These are phyloP conservation scores for Cyclotella cryptica DNA, from an alignment of 108 stramenopile genomes.

Conservation along the genomic window DNA sequence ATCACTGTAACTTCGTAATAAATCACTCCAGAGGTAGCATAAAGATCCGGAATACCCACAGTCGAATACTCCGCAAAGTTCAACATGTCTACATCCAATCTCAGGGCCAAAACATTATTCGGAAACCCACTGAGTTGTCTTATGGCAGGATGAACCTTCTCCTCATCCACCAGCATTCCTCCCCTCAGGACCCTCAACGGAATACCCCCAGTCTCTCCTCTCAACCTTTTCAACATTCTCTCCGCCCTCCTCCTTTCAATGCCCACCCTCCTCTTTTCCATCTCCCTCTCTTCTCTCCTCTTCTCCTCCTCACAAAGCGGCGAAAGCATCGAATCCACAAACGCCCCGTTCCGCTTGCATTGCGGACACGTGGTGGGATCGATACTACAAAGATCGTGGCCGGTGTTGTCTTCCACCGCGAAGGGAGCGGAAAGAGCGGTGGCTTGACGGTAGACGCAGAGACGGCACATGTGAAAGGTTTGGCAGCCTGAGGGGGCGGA, in stretches of 20 bases:
- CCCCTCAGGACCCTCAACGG: neutral
- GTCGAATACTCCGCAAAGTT: neutral
- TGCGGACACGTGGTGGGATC: slow-evolving; percentile 30
- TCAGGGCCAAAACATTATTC: neutral
- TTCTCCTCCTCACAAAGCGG: slow-evolving; percentile 19
- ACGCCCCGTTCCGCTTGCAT: slow-evolving; percentile 26
- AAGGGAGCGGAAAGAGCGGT: slow-evolving; percentile 7
- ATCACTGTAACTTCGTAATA: slow-evolving; percentile 3
- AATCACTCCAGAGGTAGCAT: slow-evolving; percentile 1
- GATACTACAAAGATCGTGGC: slow-evolving; percentile 15
- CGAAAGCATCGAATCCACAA: neutral
- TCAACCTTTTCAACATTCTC: slow-evolving; percentile 1
- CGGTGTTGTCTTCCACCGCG: slow-evolving; percentile 20
- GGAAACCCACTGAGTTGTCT: slow-evolving; percentile 5
- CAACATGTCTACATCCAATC: neutral
- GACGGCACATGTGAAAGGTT: slow-evolving; percentile 24
- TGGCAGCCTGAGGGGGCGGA: slow-evolving; percentile 11
- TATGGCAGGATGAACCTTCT: neutral
- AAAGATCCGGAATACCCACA: slow-evolving; percentile 1
- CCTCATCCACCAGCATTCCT: neutral
- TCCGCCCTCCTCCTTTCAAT: neutral
- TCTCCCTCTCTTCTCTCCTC: neutral
- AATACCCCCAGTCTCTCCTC: neutral
- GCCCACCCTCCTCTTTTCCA: neutral
- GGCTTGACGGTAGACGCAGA: slow-evolving; percentile 22